phyloP scores from a whole-genome alignment of 2,329 filamentous ascomycete genomes.

The Hymenoscyphus salicellus region DNA sequence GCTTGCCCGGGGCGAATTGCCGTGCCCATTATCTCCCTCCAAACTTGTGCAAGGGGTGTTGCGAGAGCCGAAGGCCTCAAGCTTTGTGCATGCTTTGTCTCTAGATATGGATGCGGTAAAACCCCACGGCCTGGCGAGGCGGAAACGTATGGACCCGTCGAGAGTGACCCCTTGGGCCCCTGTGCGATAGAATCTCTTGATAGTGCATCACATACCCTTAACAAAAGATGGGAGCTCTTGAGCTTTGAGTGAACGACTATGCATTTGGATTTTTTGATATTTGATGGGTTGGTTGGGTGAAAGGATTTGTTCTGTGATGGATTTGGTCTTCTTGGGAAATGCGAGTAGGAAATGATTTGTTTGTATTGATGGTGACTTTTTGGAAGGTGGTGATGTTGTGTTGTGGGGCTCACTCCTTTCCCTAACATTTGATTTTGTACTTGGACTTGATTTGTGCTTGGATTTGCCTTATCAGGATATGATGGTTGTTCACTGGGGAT shows the following conservation, averaged over 20 bases:
- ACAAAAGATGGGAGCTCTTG: background rate
- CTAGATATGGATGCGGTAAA: background rate
- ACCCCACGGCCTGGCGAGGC: background rate
- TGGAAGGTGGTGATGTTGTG: background rate
- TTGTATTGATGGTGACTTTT: no score
- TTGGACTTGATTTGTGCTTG: background rate
- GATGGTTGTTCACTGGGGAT: no score
- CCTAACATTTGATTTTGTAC: background rate
- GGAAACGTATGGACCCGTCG: background rate
- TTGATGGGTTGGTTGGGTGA: background rate
- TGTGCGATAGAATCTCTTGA: background rate
- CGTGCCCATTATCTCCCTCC: background rate
- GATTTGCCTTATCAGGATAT: background rate
- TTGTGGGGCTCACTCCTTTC: background rate
- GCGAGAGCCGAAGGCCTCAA: background rate
- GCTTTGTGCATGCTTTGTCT: background rate
- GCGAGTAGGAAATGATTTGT: background rate
- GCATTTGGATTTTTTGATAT: background rate
- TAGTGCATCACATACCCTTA: background rate
- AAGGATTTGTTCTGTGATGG: no score
- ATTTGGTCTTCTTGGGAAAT: no score
- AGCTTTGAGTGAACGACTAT: background rate
- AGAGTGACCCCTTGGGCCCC: background rate
- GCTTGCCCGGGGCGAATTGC: background rate
- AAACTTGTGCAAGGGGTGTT: background rate